These are phyloP conservation scores for Fraxinus cuspidata DNA, from an alignment of 257 asterid species.

Conservation along the genomic window DNA sequence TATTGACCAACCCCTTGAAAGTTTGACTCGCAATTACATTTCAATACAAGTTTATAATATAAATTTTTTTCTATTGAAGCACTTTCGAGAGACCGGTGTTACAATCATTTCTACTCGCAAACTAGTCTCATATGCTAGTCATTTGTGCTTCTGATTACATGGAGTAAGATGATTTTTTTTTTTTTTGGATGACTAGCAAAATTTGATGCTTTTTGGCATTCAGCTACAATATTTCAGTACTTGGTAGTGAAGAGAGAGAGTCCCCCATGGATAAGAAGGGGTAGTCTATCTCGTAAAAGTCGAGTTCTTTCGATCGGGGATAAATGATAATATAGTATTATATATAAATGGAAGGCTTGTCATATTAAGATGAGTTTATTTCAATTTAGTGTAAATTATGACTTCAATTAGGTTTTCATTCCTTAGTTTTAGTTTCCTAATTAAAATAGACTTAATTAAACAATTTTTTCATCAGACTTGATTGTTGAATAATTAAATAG, in stretches of 20 bases:
- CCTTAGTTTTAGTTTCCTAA: not conserved
- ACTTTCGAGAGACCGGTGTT: too few relatives aligned
- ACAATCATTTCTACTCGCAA: too few relatives aligned
- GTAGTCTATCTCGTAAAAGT: not conserved
- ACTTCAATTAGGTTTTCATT: not conserved
- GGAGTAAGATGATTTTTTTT: not conserved
- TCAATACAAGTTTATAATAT: too few relatives aligned
- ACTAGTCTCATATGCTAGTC: too few relatives aligned
- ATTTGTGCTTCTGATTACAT: not conserved
- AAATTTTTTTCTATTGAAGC: too few relatives aligned
- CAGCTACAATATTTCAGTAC: not conserved
- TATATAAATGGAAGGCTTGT: not conserved
- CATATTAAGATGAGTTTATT: not conserved
- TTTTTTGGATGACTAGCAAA: not conserved
- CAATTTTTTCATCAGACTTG: not conserved
- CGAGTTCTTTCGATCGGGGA: not conserved
- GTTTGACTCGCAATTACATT: too few relatives aligned
- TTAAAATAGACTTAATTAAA: not conserved
- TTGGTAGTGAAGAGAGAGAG: not conserved
- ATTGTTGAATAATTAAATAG: not conserved
- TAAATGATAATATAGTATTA: not conserved
- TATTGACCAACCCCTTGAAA: too few relatives aligned
- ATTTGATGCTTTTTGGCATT: not conserved
- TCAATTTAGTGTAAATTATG: not conserved
- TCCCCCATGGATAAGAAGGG: not conserved